Evolutionary conservation across 306 rosid genomes (phyloP), one percentile per base, ranked within the genome.

Genomic region (Pterocarpus santalinus): DNA sequence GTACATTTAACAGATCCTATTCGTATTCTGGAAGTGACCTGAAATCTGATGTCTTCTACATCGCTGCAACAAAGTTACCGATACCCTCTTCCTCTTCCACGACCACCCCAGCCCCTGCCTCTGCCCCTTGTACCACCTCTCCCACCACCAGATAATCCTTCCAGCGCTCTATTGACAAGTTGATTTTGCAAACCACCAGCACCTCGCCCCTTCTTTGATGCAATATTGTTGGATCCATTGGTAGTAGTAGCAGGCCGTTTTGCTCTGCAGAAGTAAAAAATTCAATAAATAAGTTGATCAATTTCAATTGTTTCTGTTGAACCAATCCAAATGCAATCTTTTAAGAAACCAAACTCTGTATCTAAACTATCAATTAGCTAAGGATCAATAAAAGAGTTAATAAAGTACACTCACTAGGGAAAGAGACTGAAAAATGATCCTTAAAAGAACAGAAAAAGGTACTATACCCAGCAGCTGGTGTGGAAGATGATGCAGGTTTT

Each of bases 131-230:
- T 4, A 35, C 89, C 89, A 28, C 87, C 85, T 65, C 92, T 85
- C 22, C 97, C 95, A 22, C 95, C 93, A 63, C 84, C 85, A 66
- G 97, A 90, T 83, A 95, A 76, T 52, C 97, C 99, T 63, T 87
- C 96, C 78, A 92, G 84, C 9, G 98, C 98, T 88, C 97, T 96
- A 83, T 90, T 89, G 79, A 89, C 95, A 69, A 93, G 97, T 82
- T 96, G 99, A 81, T 83, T 89, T 82, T 81, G 98, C 32, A 86
- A 28, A 75, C 91, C 90, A 41, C 97, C 98, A 64, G 73, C 82
- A 44, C 95, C 97, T 34, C 97, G 91, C 55, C 94, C 96, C 85
- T 90, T 93, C 90, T 93, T 92, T 33, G 90, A 65, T 10, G 89
- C 76, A 33, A 71, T 61, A 64, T 86, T 93, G 65, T 90, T 86